phyloP scores from a whole-genome alignment of 140 eudicot genomes.

The Stevia rebaudiana region DNA sequence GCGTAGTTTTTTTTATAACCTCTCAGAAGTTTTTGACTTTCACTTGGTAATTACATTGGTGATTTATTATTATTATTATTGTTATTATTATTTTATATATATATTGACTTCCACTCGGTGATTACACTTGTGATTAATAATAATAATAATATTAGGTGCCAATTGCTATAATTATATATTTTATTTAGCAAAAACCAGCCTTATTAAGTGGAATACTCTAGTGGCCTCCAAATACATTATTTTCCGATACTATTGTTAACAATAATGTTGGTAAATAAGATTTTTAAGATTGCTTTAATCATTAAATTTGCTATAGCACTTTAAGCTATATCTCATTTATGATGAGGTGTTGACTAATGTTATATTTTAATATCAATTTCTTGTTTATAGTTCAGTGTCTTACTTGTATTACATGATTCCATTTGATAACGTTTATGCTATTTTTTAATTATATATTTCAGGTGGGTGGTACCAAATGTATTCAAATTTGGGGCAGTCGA shows the following conservation, averaged over 20 bases:
- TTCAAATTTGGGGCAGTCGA: slow-evolving; percentile 94
- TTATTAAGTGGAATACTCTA: background rate
- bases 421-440: background rate
- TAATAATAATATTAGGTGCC: too few relatives aligned
- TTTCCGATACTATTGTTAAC: background rate
- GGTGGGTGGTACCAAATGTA: slow-evolving; percentile 97
- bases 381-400: background rate
- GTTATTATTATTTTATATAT: too few relatives aligned
- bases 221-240: background rate
- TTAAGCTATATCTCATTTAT: background rate
- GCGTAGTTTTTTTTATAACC: background rate
- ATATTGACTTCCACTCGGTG: too few relatives aligned
- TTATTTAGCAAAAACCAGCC: too few relatives aligned
- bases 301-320: background rate
- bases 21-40: background rate
- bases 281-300: background rate
- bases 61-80: background rate
- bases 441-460: slow-evolving; percentile 16
- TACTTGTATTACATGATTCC: background rate
- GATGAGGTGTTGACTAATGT: background rate
- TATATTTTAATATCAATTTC: background rate
- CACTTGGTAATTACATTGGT: slow-evolving; percentile 1
- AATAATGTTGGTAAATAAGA: background rate
- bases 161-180: too few relatives aligned
- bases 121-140: too few relatives aligned